phyloP scores from a whole-genome alignment of 2,329 filamentous ascomycete species.

The Akanthomyces dipterigenus region DNA sequence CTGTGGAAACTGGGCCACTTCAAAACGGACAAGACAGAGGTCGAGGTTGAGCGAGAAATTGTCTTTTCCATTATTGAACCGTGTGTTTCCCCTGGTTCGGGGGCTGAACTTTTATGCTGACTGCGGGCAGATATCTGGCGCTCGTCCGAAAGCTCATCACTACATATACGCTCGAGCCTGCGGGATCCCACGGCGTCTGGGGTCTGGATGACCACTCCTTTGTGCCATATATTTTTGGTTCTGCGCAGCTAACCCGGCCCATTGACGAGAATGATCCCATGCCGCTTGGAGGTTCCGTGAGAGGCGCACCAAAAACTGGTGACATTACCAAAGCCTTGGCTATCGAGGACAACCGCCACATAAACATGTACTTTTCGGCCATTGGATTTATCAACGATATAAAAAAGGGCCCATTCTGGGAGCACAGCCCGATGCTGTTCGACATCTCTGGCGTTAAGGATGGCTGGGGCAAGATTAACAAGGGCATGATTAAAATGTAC shows the following conservation, averaged over 20 bases:
- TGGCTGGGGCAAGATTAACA: slow-evolving; percentile 99
- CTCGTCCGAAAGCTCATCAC: slow-evolving; percentile 78
- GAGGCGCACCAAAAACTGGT: slow-evolving; percentile 62
- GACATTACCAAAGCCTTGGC: slow-evolving; percentile 59
- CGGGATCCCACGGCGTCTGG: slow-evolving; percentile 96
- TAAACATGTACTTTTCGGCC: slow-evolving; percentile 89
- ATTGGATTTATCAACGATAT: slow-evolving; percentile 97
- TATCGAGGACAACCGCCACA: slow-evolving; percentile 57
- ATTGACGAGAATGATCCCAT: slow-evolving; percentile 57
- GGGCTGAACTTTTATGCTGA: slow-evolving; percentile 10
- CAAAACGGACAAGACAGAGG: slow-evolving; percentile 41
- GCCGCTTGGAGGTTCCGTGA: slow-evolving; percentile 72
- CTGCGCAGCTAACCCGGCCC: slow-evolving; percentile 77
- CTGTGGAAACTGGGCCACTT: slow-evolving; percentile 90
- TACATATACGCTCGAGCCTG: slow-evolving; percentile 89
- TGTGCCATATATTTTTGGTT: slow-evolving; percentile 89
- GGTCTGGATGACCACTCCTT: slow-evolving; percentile 97
- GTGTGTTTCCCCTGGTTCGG: slow-evolving; percentile 40
- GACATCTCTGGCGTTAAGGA: slow-evolving; percentile 87
- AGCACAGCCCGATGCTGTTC: slow-evolving; percentile 88
- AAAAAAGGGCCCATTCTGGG: slow-evolving; percentile 94
- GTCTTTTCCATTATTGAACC: slow-evolving; percentile 78
- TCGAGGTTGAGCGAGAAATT: slow-evolving; percentile 66
- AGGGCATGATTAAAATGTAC: slow-evolving; percentile 99
- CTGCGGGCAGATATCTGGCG: slow-evolving; percentile 57